phyloP scores from a whole-genome alignment of 1,284 basidiomycete genomes.

The Sporisorium scitamineum region DNA sequence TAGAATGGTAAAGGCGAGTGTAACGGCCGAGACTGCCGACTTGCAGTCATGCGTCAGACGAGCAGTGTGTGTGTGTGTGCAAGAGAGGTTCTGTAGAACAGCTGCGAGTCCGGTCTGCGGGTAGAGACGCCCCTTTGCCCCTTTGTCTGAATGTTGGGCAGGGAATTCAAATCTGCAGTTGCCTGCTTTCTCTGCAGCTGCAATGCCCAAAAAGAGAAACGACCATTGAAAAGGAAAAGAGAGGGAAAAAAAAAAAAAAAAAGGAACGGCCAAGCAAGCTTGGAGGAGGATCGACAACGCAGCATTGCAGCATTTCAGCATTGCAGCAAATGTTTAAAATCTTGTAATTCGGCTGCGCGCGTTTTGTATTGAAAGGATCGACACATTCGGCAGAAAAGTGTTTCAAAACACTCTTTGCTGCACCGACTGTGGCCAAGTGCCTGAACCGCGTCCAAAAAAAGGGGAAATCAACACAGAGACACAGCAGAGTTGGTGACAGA shows the following conservation, averaged over 20 bases:
- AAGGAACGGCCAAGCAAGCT: not conserved
- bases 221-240: not conserved
- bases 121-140: not conserved
- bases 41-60: not conserved
- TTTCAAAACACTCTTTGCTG: constrained; percentile 7
- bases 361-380: not conserved
- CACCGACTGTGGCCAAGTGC: constrained; percentile 3
- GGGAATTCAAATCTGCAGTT: not conserved
- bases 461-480: too few species aligned
- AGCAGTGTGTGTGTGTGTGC: too few species aligned
- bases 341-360: not conserved
- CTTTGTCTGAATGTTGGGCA: not conserved
- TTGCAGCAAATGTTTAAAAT: not conserved
- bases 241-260: not conserved
- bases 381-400: not conserved
- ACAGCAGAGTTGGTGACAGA: too few species aligned
- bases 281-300: constrained; percentile 19
- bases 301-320: constrained; percentile 17
- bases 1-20: not conserved
- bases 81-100: not conserved
- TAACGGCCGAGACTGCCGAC: not conserved
- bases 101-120: not conserved
- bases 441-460: not conserved
- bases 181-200: not conserved
- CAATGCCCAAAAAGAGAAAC: not conserved